These are phyloP conservation scores for Thielaviopsis populi DNA, from an alignment of 2,329 filamentous ascomycete species.

Conservation along the genomic window DNA sequence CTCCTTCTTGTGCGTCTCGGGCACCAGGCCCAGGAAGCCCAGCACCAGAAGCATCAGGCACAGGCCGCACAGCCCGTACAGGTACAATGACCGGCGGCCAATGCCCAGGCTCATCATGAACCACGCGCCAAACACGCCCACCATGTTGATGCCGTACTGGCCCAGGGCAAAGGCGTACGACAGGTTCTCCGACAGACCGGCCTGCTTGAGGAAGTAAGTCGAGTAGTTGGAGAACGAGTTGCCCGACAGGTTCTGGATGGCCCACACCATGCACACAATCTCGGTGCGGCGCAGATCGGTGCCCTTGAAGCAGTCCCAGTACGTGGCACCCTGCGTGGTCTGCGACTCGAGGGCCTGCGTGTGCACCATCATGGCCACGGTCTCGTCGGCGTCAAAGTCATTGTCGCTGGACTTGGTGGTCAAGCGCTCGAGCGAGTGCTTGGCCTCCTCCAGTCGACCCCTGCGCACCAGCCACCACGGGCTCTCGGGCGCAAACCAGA, in stretches of 20 bases:
- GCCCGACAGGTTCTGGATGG: constrained; percentile 47
- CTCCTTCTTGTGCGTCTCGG: constrained; percentile 39
- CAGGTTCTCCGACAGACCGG: constrained; percentile 36
- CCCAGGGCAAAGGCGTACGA: constrained; percentile 48
- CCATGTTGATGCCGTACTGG: constrained; percentile 58
- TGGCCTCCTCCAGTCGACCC: constrained; percentile 49
- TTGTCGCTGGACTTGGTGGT: constrained; percentile 49
- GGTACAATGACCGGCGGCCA: constrained; percentile 60
- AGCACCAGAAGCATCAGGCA: constrained; percentile 66
- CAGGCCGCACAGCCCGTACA: constrained; percentile 59
- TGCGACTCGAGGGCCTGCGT: constrained; percentile 67
- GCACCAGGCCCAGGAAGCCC: constrained; percentile 67
- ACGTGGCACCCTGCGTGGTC: constrained; percentile 58
- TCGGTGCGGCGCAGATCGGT: constrained; percentile 63
- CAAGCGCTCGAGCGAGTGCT: constrained; percentile 47
- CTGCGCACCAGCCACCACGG: constrained; percentile 65
- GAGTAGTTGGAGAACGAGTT: constrained; percentile 52
- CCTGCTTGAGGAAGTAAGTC: constrained; percentile 47
- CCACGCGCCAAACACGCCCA: constrained; percentile 70
- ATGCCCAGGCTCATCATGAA: constrained; percentile 59
- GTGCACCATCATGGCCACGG: constrained; percentile 82
- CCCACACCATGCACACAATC: constrained; percentile 50
- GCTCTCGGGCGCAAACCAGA: constrained; percentile 54
- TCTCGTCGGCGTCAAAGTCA: constrained; percentile 68
- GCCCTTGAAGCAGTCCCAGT: constrained; percentile 73